Evolutionary conservation across 331 rosid species (phyloP), one percentile per base, ranked within the genome.

Genomic region (Acacia pycnantha): DNA sequence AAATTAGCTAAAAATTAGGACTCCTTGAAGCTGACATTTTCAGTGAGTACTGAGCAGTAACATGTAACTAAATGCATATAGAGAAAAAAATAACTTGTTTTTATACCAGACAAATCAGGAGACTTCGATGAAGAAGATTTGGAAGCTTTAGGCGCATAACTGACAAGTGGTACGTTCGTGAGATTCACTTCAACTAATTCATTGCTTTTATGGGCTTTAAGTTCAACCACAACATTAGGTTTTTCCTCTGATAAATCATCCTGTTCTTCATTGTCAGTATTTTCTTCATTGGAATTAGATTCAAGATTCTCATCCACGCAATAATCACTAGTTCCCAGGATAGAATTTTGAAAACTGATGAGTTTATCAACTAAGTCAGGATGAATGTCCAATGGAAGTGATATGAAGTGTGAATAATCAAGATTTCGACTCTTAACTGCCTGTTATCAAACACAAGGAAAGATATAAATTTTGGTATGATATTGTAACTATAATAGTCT

Each of bases 371-470:
- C 92, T 80, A 93, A 85, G 77, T 95, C 97, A 35, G 97, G 94
- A 90, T 93, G 92, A 70, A 90, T 83, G 74, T 98, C 99, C 88
- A 95, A 77, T 19, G 99, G 98, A 83, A 95, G 94, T 64, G 99
- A 95, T 87, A 95, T 86, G 84, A 95, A 93, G 88, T 95, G 99
- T 29, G 97, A 90, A 81, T 93, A 95, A 83, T 92, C 94, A 56
- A 95, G 92, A 88, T 47, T 90, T 47, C 90, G 89, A 86, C 99
- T 90, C 21, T 81, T 90, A 48, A 90, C 94, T 14, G 79, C 83
- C 99, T 93, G 94, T 71, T 78, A 62, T 37, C 44, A 74, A 84
- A 73, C 85, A 77, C 77, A 82, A 70, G 77, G 50, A 80, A 81
- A 82, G 37, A 76, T 15, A 47, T 66, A 14, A 87, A 76, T 59